Evolutionary conservation across 2,329 filamentous ascomycete genomes (phyloP), one percentile per base, ranked within the genome.

Genomic region (Cladosporium austrohemisphaericum): DNA sequence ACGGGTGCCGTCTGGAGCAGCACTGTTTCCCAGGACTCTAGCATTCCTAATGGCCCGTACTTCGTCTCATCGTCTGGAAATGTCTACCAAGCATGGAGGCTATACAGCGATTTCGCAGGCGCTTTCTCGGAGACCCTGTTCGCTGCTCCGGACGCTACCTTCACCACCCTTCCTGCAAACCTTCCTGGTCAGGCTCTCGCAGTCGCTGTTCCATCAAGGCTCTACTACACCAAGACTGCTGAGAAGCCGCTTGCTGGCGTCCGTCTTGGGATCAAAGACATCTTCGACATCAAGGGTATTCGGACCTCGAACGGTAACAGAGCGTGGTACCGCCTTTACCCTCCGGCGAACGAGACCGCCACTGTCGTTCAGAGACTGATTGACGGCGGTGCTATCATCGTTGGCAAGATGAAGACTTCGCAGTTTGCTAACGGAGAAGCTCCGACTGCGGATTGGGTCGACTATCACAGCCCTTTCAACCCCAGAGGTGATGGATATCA

Each of bases 231-330:
- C 2, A 74, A 71, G 37, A 78, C 76, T 0, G 57, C 64, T 0
- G 68, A 72, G n/a, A 75, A 79, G 57, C 81, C 80, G 1, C 68
- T 85, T 0, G 76, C 79, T 4, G 81, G 83, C 14, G 74, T 83
- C 3, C 73, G 82, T 14, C 62, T 85, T 1, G 81, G 75, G 0
- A 71, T 85, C 48, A 86, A 85, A 61, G 83, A 85, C 55, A 79
- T 83, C 38, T 81, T 74, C 57, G 71, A 81, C 53, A 64, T 84
- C 31, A 71, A 74, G 18, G 83, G 83, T 1, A 63, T 83, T 0
- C 71, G 72, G 10, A 83, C 78, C 0, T 72, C 72, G 1, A 70
- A 77, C 25, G 83, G 81, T 0, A 84, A 80, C 48, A 69, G 77
- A 25, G 76, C 80, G 1, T 85, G 77, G 71, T 75, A 74, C 18